Evolutionary conservation across 2,329 filamentous ascomycete genomes (phyloP).

Genomic region (Stagonosporopsis tanaceti): DNA sequence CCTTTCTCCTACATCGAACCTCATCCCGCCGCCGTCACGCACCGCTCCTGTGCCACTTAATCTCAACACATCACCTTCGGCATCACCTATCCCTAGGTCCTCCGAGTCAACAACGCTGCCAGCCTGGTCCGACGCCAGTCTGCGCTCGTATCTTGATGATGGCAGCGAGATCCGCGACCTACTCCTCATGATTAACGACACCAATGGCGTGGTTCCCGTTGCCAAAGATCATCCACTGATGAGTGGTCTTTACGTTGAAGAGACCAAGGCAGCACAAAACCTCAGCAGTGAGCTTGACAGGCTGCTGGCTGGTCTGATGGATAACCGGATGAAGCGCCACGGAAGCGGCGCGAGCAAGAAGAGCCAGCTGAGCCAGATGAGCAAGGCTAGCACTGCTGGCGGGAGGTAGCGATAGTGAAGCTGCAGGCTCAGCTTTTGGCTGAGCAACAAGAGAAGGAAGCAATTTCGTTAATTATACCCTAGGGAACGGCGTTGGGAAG

Average conservation of each 20-base stretch:
- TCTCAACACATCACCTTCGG: conserved; percentile 23
- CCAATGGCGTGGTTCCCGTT: conserved; percentile 79
- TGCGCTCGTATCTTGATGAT: conserved; percentile 91
- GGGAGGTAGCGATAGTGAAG: conserved; percentile 2
- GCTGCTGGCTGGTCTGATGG: conserved; percentile 82
- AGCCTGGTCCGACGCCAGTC: conserved; percentile 85
- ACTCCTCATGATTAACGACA: conserved; percentile 91
- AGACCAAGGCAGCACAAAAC: conserved; percentile 84
- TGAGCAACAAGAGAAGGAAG: background rate
- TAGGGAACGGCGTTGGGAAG: conserved; percentile 11
- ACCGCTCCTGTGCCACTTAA: conserved; percentile 47
- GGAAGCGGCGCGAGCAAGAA: conserved; percentile 15
- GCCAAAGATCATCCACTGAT: conserved; percentile 87
- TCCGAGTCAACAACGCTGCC: conserved; percentile 62
- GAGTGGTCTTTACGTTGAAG: conserved; percentile 80
- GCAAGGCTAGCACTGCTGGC: conserved; percentile 3
- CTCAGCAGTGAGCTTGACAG: conserved; percentile 91
- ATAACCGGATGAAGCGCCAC: conserved; percentile 50
- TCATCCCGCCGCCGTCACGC: conserved; percentile 40
- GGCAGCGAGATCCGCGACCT: conserved; percentile 88
- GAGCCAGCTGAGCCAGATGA: conserved; percentile 9
- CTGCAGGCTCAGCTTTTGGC: background rate
- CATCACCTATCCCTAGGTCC: conserved; percentile 39
- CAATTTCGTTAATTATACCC: conserved; percentile 13
- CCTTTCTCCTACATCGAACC: conserved; percentile 28